These are phyloP conservation scores for Pyrenophora teres DNA, from an alignment of 2,329 filamentous ascomycete species.

Conservation along the genomic window DNA sequence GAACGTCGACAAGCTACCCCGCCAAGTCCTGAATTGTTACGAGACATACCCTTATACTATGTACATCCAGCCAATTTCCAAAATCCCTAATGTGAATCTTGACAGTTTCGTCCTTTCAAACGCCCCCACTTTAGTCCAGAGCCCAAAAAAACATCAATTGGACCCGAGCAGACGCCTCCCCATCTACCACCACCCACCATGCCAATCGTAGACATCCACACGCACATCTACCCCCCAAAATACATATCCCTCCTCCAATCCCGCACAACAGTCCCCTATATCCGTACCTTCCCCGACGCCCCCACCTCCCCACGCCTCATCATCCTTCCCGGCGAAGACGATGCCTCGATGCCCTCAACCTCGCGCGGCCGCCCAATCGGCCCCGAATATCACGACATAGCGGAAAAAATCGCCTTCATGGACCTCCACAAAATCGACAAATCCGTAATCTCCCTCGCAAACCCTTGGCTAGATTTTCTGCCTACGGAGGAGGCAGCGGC, in stretches of 20 bases:
- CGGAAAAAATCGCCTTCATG: slow-evolving; percentile 86
- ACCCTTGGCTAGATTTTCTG: slow-evolving; percentile 92
- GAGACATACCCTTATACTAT: slow-evolving; percentile 10
- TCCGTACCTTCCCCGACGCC: slow-evolving; percentile 65
- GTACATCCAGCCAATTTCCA: background rate
- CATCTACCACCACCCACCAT: slow-evolving; percentile 29
- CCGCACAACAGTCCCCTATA: slow-evolving; percentile 68
- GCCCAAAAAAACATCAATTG: too few relatives aligned
- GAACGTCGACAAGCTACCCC: slow-evolving; percentile 29
- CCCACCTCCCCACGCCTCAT: slow-evolving; percentile 65
- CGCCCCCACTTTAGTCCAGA: too few relatives aligned
- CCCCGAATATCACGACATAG: slow-evolving; percentile 78
- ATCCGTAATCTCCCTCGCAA: slow-evolving; percentile 86
- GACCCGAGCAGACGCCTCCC: background rate
- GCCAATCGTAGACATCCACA: slow-evolving; percentile 64
- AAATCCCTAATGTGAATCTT: too few relatives aligned
- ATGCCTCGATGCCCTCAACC: slow-evolving; percentile 54
- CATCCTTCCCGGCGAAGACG: slow-evolving; percentile 64
- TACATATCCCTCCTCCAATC: slow-evolving; percentile 63
- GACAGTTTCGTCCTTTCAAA: too few relatives aligned
- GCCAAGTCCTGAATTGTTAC: slow-evolving; percentile 18
- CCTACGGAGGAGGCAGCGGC: slow-evolving; percentile 62
- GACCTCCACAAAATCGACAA: slow-evolving; percentile 78
- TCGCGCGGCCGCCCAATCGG: slow-evolving; percentile 82
- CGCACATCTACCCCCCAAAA: slow-evolving; percentile 65